Conservation (phyloP, 768 basidiomycete genomes). For the Pisolithus sp. region DNA sequence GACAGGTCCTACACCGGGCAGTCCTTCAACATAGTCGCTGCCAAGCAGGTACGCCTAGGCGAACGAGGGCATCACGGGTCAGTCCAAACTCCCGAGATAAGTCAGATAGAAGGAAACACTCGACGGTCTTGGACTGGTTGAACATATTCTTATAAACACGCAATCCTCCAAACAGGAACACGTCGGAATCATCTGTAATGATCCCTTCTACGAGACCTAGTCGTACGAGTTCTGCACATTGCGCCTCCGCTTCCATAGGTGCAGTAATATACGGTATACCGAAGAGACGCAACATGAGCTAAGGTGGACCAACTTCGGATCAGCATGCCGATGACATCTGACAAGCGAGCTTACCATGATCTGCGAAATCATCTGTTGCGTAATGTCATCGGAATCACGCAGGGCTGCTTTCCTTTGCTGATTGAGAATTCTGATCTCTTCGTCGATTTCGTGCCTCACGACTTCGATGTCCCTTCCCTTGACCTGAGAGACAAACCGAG, state of each 20-base stretch:
- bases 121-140: conserved; percentile 97
- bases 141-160: conserved; percentile 99
- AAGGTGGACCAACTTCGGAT: conserved; percentile 1
- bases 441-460: conserved; percentile 84
- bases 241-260: conserved; percentile 99
- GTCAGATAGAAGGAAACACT: conserved; percentile 85
- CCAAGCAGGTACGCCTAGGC: conserved; percentile 91
- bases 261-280: conserved; percentile 98
- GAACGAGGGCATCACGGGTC: conserved; percentile 78
- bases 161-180: conserved; percentile 92
- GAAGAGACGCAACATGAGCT: conserved; percentile 89
- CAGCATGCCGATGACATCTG: neutral
- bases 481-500: conserved; percentile 86
- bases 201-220: conserved; percentile 91
- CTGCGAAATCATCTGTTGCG: conserved; percentile 90
- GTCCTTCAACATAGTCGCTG: conserved; percentile 92
- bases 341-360: conserved; percentile 47
- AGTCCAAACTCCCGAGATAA: conserved; percentile 83
- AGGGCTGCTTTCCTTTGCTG: conserved; percentile 82
- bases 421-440: conserved; percentile 78
- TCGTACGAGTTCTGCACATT: conserved; percentile 86
- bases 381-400: conserved; percentile 92
- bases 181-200: conserved; percentile 98
- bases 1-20: conserved; percentile 90
- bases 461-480: conserved; percentile 79